Base-by-base conservation (phyloP, 352 stramenopile genomes). In the Globisporangium nodosum region DNA sequence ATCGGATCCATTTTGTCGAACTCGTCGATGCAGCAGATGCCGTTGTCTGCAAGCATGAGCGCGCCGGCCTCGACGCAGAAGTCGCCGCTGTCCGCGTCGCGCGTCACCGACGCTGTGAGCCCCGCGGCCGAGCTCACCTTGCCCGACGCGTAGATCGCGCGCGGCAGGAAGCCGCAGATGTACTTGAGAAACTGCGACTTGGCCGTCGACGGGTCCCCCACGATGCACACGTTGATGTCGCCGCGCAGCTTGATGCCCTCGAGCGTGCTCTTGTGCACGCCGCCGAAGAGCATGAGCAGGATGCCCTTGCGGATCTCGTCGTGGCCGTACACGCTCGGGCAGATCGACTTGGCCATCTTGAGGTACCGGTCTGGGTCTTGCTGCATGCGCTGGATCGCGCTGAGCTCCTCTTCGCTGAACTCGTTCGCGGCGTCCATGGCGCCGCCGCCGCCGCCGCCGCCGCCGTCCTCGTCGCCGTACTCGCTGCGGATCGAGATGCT, bases 181-280 rank as follows among this genome's bases (percentile, higher is more conserved):
- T 99, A 98, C 73, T 99, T 99, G 51, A 99, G 77, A 43, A 99
- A 89, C 78, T 99, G 98, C 18, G 93, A 99, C 73, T 99, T 99
- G 52, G 97, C 98, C 9, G 98, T 98, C 65, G 92, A 97, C 21
- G 96, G 95, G 58, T 98, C 92, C 12, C 97, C 97, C 66, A 99
- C 98, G 46, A 99, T 95, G 66, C 92, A 99, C 54, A 99, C 96
- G 71, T 99, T 99, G 61, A 99, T 98, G 71, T 99, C 97, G 13
- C 97, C 97, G 42, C 97, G 94, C 53, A 99, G 96, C 47, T 95
- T 92, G 77, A 99, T 99, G 20, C 97, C 97, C 61, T 99, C 97
- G 3, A 79, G 60, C 33, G 96, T 99, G 33, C 83, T 88, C 76
- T 99, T 99, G 73, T 99, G 96, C 8, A 99, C 96, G 51, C 97